Evolutionary conservation across 139 green algal genomes (phyloP).

Genomic region (Nannochloris sp.): DNA sequence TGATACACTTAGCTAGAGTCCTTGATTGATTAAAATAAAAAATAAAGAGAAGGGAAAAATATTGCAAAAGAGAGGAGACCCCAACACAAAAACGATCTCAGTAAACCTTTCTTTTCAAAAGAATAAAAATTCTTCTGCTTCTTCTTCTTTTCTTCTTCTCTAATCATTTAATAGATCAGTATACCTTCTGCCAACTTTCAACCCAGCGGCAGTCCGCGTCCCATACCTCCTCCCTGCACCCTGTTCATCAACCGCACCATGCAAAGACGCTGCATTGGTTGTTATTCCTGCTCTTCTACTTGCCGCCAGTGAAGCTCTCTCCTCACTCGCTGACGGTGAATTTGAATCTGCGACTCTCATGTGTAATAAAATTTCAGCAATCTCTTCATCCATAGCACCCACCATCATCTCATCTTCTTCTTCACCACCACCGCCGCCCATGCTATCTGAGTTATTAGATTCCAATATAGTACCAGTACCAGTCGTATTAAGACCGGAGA

Average conservation of each 20-base stretch:
- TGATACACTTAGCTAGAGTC: neutral
- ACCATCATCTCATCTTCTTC: neutral
- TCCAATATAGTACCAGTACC: too few relatives aligned
- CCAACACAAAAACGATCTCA: too few relatives aligned
- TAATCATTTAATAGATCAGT: neutral
- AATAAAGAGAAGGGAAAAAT: neutral
- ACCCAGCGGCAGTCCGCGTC: conserved; percentile 4
- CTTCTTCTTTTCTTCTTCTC: neutral
- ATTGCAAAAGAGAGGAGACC: neutral
- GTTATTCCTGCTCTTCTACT: neutral
- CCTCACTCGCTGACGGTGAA: neutral
- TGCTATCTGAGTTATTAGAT: too few relatives aligned
- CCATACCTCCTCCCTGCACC: conserved; percentile 6
- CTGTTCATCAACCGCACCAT: too few relatives aligned
- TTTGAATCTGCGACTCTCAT: neutral
- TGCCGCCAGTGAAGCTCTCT: neutral
- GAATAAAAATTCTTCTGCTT: neutral
- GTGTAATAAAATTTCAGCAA: neutral
- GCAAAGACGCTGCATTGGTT: neutral
- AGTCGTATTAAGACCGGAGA: too few relatives aligned
- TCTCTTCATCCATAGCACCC: conserved; percentile 3
- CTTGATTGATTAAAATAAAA: neutral
- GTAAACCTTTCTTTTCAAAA: neutral
- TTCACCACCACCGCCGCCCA: neutral
- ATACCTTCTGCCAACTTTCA: neutral